Evolutionary conservation across 345 rosid genomes (phyloP), one percentile per base, ranked within the genome.

Genomic region (Syzygium oleosum): DNA sequence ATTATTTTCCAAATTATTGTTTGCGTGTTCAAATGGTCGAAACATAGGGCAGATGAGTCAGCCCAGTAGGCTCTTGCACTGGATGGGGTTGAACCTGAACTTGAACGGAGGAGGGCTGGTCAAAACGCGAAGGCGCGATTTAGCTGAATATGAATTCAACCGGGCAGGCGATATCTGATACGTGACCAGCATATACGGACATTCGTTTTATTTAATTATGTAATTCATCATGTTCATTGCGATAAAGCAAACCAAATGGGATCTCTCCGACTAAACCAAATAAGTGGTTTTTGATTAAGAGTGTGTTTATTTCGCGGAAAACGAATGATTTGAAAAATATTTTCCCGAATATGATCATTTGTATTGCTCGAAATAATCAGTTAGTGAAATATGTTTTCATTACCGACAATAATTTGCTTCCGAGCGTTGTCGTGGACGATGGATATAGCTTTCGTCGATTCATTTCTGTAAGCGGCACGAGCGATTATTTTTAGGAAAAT

Each of bases 381-480:
- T 43, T 43, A 43, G 46, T 43, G 46, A 43, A 43, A 43, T 43
- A 43, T 43, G 1, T 43, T 25, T 59, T 59, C 3, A 11, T 29
- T n/a, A 25, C 0, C 1, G 12, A 59, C 4, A 27, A 27, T 3
- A 59, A 25, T 12, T 59, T 27, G 12, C 27, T 7, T 59, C 7
- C 5, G 12, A 27, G 27, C 2, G 0, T 59, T 27, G 27, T 59
- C 5, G 31, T 27, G 7, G 29, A 58, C 5, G 15, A 27, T 59
- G 7, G 27, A 73, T 43, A 65, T 31, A 16, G 0, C 7, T 68
- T 19, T 34, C 80, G 0, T 34, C 0, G 7, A 0, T 10, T 34
- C 0, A 9, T 31, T 31, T 4, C 2, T 9, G 0, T 1, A 4
- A 68, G 2, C 1, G 0, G 7, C 7, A 6, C 2, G 7, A 63